Conservation (phyloP, 2,329 filamentous ascomycete species). For the Conoideocrella luteorostrata region DNA sequence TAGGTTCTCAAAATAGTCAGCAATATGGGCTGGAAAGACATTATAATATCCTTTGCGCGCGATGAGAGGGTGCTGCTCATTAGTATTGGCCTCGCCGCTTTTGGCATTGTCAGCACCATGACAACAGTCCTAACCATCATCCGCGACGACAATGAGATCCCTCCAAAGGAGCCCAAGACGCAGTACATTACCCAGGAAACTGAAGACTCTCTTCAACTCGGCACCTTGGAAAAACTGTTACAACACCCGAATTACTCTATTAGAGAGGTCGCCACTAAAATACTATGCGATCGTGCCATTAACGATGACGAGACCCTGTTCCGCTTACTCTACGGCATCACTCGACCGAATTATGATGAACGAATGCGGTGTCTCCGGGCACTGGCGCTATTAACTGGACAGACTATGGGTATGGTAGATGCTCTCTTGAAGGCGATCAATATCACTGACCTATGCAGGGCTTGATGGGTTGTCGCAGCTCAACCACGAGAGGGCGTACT, state of each 20-base stretch:
- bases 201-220: constrained; percentile 61
- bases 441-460: constrained; percentile 22
- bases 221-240: constrained; percentile 61
- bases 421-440: background rate
- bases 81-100: constrained; percentile 50
- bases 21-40: constrained; percentile 32
- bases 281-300: constrained; percentile 49
- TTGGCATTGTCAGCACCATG: constrained; percentile 52
- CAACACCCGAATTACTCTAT: constrained; percentile 68
- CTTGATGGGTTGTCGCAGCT: constrained; percentile 37
- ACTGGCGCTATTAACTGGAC: constrained; percentile 46
- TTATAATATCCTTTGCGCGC: constrained; percentile 27
- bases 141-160: constrained; percentile 60
- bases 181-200: constrained; percentile 71
- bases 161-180: constrained; percentile 56
- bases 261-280: constrained; percentile 58
- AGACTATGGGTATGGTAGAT: constrained; percentile 23
- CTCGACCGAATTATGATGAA: constrained; percentile 50
- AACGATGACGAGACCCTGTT: constrained; percentile 50
- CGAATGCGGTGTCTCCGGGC: constrained; percentile 51
- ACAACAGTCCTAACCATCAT: constrained; percentile 52
- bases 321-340: constrained; percentile 51
- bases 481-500: constrained; percentile 44
- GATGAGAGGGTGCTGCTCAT: constrained; percentile 50
- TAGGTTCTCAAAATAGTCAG: constrained; percentile 10